Percentiles rank a stretch among this genome's conserved stretches.
Conservation (phyloP, 305 asterid genomes). For the Fraxinus xanthoxyloides region DNA sequence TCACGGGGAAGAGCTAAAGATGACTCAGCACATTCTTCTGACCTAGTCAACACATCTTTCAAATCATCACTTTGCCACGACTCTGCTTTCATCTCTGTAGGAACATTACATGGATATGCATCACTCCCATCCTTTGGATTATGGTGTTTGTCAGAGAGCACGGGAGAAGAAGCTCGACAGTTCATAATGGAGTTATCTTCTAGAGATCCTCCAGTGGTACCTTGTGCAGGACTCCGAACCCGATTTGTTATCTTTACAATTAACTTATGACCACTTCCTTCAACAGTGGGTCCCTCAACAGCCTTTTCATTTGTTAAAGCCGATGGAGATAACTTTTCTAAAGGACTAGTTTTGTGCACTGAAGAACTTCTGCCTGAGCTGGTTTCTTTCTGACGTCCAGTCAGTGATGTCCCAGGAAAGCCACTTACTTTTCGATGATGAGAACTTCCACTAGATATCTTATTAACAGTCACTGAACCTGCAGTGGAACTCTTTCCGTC, state of each 20-base stretch:
- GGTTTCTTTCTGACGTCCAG: constrained; percentile 51
- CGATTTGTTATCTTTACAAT: constrained; percentile 63
- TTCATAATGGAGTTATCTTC: constrained; percentile 47
- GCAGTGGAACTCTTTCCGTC: constrained; percentile 56
- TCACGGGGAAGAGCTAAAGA: constrained; percentile 41
- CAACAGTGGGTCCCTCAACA: constrained; percentile 41
- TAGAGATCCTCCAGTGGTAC: constrained; percentile 44
- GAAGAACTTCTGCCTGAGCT: constrained; percentile 44
- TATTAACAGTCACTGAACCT: constrained; percentile 45
- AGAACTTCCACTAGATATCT: constrained; percentile 48
- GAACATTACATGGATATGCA: constrained; percentile 26
- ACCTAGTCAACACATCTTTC: constrained; percentile 38
- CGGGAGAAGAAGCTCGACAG: constrained; percentile 54
- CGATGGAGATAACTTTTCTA: constrained; percentile 52
- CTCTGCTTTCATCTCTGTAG: constrained; percentile 36
- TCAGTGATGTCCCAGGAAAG: constrained; percentile 32
- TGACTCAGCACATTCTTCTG: constrained; percentile 43
- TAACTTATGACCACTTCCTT: constrained; percentile 49
- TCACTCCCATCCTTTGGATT: constrained; percentile 39
- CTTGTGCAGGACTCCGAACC: constrained; percentile 54
- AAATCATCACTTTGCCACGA: constrained; percentile 40
- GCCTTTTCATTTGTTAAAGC: constrained; percentile 41
- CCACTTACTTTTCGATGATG: constrained; percentile 56
- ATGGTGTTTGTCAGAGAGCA: constrained; percentile 39
- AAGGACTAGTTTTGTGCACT: constrained; percentile 30